phyloP scores from a whole-genome alignment of 306 rosid species.

The Rubus idaeus region DNA sequence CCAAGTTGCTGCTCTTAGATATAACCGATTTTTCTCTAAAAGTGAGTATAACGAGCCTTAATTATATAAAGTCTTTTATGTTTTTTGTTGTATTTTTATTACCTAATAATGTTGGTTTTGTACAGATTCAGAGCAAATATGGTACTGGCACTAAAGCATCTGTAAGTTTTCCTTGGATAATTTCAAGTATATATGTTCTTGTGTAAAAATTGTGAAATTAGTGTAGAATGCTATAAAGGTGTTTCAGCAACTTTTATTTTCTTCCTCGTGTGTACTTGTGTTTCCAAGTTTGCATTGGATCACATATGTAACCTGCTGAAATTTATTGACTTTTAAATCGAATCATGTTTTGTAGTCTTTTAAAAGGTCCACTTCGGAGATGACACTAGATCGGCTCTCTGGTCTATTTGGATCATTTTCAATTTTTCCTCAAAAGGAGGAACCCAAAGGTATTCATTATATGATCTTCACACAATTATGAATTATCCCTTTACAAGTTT shows the following conservation, averaged over 20 bases:
- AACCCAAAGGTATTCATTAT: slow-evolving; percentile 54
- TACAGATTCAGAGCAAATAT: slow-evolving; percentile 84
- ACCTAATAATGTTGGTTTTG: slow-evolving; percentile 14
- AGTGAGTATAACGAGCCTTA: slow-evolving; percentile 34
- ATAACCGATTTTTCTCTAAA: slow-evolving; percentile 79
- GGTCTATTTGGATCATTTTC: slow-evolving; percentile 85
- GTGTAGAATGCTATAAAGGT: not conserved
- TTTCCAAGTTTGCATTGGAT: not conserved
- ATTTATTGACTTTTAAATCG: slow-evolving; percentile 14
- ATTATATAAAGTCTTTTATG: not conserved
- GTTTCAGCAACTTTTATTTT: not conserved
- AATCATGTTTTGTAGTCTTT: slow-evolving; percentile 46
- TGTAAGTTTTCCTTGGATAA: slow-evolving; percentile 43
- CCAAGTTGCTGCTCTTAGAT: slow-evolving; percentile 89
- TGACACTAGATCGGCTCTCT: slow-evolving; percentile 72
- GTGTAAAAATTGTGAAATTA: not conserved
- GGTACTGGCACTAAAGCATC: slow-evolving; percentile 62
- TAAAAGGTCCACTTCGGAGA: slow-evolving; percentile 82
- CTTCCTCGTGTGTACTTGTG: not conserved
- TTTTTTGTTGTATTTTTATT: not conserved
- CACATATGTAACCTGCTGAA: not conserved
- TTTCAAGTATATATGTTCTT: not conserved
- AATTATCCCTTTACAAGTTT: not conserved
- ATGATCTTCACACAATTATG: not conserved
- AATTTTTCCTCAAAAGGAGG: slow-evolving; percentile 63